A percentile compares a stretch with the other conserved stretches of the same genome.
Evolutionary conservation across 108 stramenopile genomes (phyloP).

Genomic region (Cyclotella cryptica): DNA sequence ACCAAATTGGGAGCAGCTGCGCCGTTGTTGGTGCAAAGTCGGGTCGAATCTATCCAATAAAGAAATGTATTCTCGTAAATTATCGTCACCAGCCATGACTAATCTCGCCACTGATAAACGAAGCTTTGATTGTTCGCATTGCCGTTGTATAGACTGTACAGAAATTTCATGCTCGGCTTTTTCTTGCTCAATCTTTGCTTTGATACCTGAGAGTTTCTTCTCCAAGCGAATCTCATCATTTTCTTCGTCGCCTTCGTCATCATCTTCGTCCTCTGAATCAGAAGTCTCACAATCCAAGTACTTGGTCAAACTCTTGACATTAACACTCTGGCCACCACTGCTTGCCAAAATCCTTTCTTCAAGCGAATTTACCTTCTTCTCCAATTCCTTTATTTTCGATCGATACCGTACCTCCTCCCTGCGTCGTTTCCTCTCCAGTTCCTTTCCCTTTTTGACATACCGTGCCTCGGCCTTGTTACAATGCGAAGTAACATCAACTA

Average conservation of each 20-base stretch:
- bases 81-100: constrained; percentile 60
- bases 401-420: constrained; percentile 36
- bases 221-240: constrained; percentile 50
- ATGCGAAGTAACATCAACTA: constrained; percentile 47
- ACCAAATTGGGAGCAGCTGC: background rate
- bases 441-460: constrained; percentile 55
- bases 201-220: constrained; percentile 41
- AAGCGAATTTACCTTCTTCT: constrained; percentile 28
- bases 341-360: constrained; percentile 36
- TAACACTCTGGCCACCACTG: constrained; percentile 16
- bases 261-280: constrained; percentile 24
- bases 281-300: constrained; percentile 27
- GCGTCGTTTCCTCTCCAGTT: constrained; percentile 31
- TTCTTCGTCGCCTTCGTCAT: constrained; percentile 43
- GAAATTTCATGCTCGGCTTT: constrained; percentile 41
- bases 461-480: constrained; percentile 48
- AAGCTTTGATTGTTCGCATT: constrained; percentile 55
- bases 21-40: constrained; percentile 18
- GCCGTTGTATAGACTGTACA: constrained; percentile 48
- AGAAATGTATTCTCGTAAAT: constrained; percentile 49
- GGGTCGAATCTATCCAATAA: constrained; percentile 37
- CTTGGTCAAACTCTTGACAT: background rate
- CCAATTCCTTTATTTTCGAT: constrained; percentile 32
- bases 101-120: constrained; percentile 45
- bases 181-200: constrained; percentile 47